Conservation (phyloP, 495 filamentous ascomycete genomes). For the Oidiodendron maius region DNA sequence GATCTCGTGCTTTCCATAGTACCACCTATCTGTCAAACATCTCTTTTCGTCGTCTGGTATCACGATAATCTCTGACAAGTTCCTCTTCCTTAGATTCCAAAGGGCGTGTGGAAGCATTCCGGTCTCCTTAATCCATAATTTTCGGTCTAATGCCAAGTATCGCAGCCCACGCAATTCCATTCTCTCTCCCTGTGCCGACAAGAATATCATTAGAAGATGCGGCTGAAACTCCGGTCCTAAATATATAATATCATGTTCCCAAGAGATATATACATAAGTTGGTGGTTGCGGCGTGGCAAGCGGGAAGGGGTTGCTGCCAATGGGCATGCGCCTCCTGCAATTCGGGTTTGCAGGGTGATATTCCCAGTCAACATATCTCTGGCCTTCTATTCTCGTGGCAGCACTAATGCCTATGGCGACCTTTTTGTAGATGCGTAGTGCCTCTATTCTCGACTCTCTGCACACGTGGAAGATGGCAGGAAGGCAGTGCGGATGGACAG, state of each 20-base stretch:
- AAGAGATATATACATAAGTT: conserved; percentile 8
- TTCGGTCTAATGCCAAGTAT: conserved; percentile 13
- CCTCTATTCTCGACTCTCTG: conserved; percentile 15
- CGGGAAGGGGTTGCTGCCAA: background rate
- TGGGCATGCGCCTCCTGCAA: background rate
- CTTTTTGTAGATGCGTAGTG: conserved; percentile 10
- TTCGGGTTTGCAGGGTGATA: conserved; percentile 9
- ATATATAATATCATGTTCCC: conserved; percentile 12
- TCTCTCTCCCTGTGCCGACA: background rate
- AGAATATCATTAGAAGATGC: conserved; percentile 9
- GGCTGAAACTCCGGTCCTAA: conserved; percentile 15
- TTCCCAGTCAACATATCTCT: conserved; percentile 11
- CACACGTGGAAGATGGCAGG: conserved; percentile 12
- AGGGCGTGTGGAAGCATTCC: conserved; percentile 5
- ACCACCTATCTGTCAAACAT: conserved; percentile 5
- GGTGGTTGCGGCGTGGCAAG: conserved; percentile 2
- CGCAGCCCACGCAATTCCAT: conserved; percentile 8
- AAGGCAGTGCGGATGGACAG: background rate
- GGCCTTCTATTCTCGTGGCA: background rate
- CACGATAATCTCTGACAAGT: conserved; percentile 12
- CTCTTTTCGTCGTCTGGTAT: conserved; percentile 14
- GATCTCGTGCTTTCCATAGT: conserved; percentile 11
- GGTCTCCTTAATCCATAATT: conserved; percentile 4
- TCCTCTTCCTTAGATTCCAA: conserved; percentile 7
- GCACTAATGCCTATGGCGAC: conserved; percentile 11